Conservation (phyloP, 176 grass and related monocot genomes). For the Oryza nivara region DNA sequence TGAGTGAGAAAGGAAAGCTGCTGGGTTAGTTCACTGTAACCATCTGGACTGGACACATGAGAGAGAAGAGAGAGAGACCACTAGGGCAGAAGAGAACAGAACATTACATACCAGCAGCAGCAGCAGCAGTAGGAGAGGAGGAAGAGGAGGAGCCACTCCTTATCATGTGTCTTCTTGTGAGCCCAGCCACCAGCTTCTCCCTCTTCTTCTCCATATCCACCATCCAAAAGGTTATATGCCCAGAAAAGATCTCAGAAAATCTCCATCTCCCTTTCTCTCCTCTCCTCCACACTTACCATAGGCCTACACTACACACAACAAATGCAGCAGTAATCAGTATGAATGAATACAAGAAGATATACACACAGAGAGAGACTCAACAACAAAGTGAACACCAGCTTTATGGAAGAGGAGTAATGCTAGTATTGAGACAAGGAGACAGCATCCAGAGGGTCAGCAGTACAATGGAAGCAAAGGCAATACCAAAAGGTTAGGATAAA, state of each 20-base stretch:
- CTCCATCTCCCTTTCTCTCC: neutral
- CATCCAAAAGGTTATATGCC: conserved; percentile 31
- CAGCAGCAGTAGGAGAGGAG: neutral
- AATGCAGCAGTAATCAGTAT: conserved; percentile 10
- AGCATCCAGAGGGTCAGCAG: conserved; percentile 39
- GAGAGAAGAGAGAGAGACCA: too few species aligned
- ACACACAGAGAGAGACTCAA: too few species aligned
- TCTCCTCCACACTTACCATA: neutral
- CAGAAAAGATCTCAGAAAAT: conserved; percentile 40
- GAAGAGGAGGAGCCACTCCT: conserved; percentile 36
- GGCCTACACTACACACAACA: neutral
- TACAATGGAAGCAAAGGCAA: conserved; percentile 44
- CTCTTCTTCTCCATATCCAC: conserved; percentile 51
- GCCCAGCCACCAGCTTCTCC: conserved; percentile 39
- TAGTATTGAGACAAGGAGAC: conserved; percentile 39
- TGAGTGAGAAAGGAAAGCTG: conserved; percentile 21
- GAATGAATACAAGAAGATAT: neutral
- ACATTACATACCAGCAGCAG: conserved; percentile 2
- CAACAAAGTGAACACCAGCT: conserved; percentile 2
- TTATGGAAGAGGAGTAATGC: conserved; percentile 1
- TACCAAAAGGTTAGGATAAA: conserved; percentile 14
- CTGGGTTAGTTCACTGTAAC: conserved; percentile 37
- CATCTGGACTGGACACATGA: conserved; percentile 3
- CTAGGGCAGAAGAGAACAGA: conserved; percentile 5
- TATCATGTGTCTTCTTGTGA: conserved; percentile 42